Evolutionary conservation across 2,329 filamentous ascomycete species (phyloP).

Genomic region (Coniochaeta pulveracea): DNA sequence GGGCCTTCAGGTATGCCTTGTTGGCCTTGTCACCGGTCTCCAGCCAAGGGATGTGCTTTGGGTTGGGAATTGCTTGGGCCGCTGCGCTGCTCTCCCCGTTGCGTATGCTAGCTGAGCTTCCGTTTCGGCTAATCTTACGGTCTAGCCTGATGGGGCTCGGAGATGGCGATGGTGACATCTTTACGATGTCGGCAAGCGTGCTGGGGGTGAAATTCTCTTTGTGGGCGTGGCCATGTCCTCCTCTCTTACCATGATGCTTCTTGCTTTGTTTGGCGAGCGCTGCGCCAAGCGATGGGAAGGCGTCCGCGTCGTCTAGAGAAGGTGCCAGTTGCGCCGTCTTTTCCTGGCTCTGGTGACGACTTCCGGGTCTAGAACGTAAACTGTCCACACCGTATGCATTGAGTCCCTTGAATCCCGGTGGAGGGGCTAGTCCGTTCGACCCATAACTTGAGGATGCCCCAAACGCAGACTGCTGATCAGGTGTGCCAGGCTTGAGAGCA

Average conservation of each 20-base stretch:
- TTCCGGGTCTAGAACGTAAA: conserved; percentile 72
- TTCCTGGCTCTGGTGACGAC: conserved; percentile 58
- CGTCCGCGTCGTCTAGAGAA: conserved; percentile 85
- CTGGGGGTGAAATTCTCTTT: conserved; percentile 60
- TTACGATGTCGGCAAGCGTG: conserved; percentile 86
- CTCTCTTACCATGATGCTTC: conserved; percentile 87
- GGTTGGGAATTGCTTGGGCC: conserved; percentile 73
- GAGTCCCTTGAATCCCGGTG: conserved; percentile 57
- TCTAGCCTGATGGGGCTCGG: conserved; percentile 55
- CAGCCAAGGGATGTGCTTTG: conserved; percentile 91
- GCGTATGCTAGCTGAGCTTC: conserved; percentile 51
- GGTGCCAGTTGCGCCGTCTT: conserved; percentile 57
- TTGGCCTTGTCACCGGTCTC: conserved; percentile 88
- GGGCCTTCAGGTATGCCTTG: conserved; percentile 87
- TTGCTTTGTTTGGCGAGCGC: conserved; percentile 66
- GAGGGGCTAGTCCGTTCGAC: conserved; percentile 48
- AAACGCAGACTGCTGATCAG: conserved; percentile 46
- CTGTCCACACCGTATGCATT: conserved; percentile 47
- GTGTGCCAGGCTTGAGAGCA: conserved; percentile 49
- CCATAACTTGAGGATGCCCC: conserved; percentile 39
- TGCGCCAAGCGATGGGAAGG: conserved; percentile 81
- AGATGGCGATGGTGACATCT: conserved; percentile 84
- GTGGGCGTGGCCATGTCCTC: conserved; percentile 61
- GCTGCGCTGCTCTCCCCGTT: conserved; percentile 69
- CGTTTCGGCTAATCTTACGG: conserved; percentile 50